Evolutionary conservation across 2,329 filamentous ascomycete genomes (phyloP).

Genomic region (Xylariaceae sp.): DNA sequence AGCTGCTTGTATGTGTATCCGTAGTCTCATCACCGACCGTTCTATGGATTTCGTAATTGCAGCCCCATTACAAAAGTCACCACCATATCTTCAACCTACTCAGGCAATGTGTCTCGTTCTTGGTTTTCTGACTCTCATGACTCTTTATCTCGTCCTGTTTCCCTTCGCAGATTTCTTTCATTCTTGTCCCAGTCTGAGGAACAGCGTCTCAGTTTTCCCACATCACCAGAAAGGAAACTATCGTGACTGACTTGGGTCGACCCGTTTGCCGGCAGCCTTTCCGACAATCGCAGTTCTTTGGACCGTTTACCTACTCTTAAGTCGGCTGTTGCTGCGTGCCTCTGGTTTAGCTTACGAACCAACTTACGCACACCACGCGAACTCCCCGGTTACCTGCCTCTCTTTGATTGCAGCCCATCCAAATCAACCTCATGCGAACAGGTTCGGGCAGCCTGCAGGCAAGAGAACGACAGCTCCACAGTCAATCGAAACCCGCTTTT

Average conservation of each 20-base stretch:
- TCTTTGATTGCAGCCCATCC: conserved; percentile 46
- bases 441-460: conserved; percentile 55
- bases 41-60: conserved; percentile 20
- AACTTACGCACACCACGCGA: conserved; percentile 41
- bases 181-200: conserved; percentile 37
- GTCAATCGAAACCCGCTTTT: conserved; percentile 31
- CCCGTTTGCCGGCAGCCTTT: conserved; percentile 39
- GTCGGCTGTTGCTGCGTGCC: conserved; percentile 29
- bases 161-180: conserved; percentile 32
- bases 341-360: conserved; percentile 40
- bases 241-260: neutral
- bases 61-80: conserved; percentile 21
- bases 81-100: conserved; percentile 26
- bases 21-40: conserved; percentile 28
- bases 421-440: conserved; percentile 52
- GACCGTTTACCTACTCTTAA: conserved; percentile 35
- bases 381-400: conserved; percentile 46
- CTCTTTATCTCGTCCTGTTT: conserved; percentile 38
- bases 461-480: conserved; percentile 47
- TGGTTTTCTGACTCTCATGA: conserved; percentile 33
- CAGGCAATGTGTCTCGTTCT: conserved; percentile 42
- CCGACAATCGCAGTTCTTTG: conserved; percentile 35
- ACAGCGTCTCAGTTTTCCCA: conserved; percentile 41
- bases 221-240: conserved; percentile 24
- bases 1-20: conserved; percentile 27